A percentile compares a stretch with the other conserved stretches of the same genome.
Conservation (phyloP, 2,329 filamentous ascomycete species). For the Pezizomycotina sp. region DNA sequence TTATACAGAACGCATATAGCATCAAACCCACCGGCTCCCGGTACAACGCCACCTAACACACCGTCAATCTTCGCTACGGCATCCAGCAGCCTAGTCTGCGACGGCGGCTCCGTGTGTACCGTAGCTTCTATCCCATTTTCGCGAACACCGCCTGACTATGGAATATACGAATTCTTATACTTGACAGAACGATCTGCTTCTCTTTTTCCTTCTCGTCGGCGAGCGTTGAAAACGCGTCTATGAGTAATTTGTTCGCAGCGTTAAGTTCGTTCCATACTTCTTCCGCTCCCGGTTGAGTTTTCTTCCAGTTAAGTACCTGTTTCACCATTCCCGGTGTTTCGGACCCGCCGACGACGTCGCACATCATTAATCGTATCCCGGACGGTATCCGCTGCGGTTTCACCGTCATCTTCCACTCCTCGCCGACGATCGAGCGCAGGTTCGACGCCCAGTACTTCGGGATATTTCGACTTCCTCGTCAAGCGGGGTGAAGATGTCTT, state of each 20-base stretch:
- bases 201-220: conserved; percentile 6
- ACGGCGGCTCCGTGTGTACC: conserved; percentile 75
- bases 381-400: conserved; percentile 51
- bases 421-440: conserved; percentile 49
- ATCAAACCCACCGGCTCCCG: conserved; percentile 86
- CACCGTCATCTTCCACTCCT: conserved; percentile 65
- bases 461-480: conserved; percentile 35
- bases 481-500: conserved; percentile 49
- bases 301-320: conserved; percentile 66
- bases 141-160: conserved; percentile 40
- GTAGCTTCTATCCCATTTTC: conserved; percentile 57
- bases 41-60: conserved; percentile 80
- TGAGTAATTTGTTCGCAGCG: conserved; percentile 50
- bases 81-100: conserved; percentile 73
- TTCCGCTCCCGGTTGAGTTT: conserved; percentile 47
- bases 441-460: conserved; percentile 31
- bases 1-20: conserved; percentile 65
- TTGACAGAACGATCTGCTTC: conserved; percentile 8
- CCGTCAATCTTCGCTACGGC: conserved; percentile 56
- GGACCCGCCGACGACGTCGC: conserved; percentile 86
- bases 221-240: conserved; percentile 16
- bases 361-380: conserved; percentile 71
- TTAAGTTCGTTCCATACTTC: conserved; percentile 62
- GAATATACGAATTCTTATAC: conserved; percentile 8
- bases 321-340: conserved; percentile 94